Evolutionary conservation across 352 stramenopile genomes (phyloP), one percentile per base, ranked within the genome.

Genomic region (Globisporangium nunn): DNA sequence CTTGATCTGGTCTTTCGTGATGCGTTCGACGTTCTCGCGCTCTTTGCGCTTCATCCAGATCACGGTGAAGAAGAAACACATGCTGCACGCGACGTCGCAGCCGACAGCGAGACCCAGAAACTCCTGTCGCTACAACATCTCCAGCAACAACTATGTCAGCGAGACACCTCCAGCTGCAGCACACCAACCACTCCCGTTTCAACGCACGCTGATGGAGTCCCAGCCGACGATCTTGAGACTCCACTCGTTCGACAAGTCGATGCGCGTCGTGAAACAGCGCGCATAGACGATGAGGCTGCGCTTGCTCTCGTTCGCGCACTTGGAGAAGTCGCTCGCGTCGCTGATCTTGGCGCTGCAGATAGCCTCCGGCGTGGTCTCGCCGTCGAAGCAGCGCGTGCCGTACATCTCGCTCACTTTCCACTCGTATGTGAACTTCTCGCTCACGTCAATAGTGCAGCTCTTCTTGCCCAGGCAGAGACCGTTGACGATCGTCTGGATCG

Each of bases 141-240:
- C 31, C 31, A 37, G 31, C 31, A 47, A 10, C 17, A 29, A 2
- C 35, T 12, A 40, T 50, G 8, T 63, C 15, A 52, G 7, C 45
- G 15, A 54, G 2, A 39, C 51, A 30, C 17, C 54, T 23, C 56
- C 10, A 33, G 59, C 29, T 12, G 49, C 10, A 44, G 31, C 8
- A n/a, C 46, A 54, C 30, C 12, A 8, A 37, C 31, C 31, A 37
- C 31, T 8, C 6, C 31, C 31, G 8, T 8, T 8, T 10, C 31
- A 37, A 62, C 66, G 47, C 63, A 87, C 83, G 18, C 72, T 93
- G 59, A 93, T 84, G 10, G 77, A 82, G 54, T 91, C 72, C 79
- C 82, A 90, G 40, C 83, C 83, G 51, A 91, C 79, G 52, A 90
- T 87, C 56, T 84, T 81, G 28, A 91, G 65, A 35, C 67, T 88